Percentiles rank a stretch among this genome's conserved stretches.
These are phyloP conservation scores for Fagus sylvatica DNA, from an alignment of 306 rosid genomes.

Conservation along the genomic window DNA sequence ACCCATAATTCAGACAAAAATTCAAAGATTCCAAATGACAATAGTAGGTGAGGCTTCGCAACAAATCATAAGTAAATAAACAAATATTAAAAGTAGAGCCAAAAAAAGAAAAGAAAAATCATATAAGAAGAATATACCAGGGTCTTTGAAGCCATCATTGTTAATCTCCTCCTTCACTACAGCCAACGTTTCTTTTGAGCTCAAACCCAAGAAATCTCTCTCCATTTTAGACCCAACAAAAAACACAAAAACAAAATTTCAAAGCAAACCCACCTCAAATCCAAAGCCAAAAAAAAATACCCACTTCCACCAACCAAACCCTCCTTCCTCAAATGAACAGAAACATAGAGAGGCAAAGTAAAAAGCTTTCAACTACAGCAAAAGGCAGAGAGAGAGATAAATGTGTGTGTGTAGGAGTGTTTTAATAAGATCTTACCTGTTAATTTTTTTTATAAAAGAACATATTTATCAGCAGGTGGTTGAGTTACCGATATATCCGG, in stretches of 20 bases:
- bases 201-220: conserved; percentile 87
- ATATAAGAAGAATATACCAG: conserved; percentile 38
- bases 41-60: background rate
- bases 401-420: background rate
- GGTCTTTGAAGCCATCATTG: conserved; percentile 48
- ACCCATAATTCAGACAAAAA: background rate
- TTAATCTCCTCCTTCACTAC: conserved; percentile 63
- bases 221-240: conserved; percentile 55
- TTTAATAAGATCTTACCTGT: conserved; percentile 48
- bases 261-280: conserved; percentile 20
- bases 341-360: conserved; percentile 10
- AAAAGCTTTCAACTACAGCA: conserved; percentile 33
- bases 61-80: background rate
- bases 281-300: background rate
- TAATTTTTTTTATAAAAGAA: conserved; percentile 14
- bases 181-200: conserved; percentile 48
- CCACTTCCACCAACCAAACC: conserved; percentile 13
- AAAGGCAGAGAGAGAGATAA: conserved; percentile 6
- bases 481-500: conserved; percentile 43
- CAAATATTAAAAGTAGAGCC: background rate
- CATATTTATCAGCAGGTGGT: conserved; percentile 22
- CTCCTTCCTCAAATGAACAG: conserved; percentile 14
- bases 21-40: background rate
- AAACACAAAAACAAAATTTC: conserved; percentile 10
- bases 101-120: background rate